Evolutionary conservation across 2,329 filamentous ascomycete genomes (phyloP), one percentile per base, ranked within the genome.

Genomic region (Aspergillus eucalypticola): DNA sequence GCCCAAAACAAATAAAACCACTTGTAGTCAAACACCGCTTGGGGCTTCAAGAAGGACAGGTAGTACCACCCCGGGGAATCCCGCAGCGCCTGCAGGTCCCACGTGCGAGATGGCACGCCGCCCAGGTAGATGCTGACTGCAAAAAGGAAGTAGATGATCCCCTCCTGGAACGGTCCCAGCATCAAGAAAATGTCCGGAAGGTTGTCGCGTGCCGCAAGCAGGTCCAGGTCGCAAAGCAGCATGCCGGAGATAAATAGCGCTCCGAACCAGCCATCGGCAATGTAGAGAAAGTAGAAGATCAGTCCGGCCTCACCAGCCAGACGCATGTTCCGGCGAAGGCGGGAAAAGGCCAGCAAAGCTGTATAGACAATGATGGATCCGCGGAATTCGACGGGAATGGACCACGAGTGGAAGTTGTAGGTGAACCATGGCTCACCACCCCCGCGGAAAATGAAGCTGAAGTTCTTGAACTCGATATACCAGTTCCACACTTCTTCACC

Each of bases 1-100:
- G 86, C 86, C 77, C 82, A 85, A 69, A 87, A 87, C 2, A 89
- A 79, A 69, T 82, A 89, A 73, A 89, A 89, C 86, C 86, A 89
- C 72, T 89, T 89, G 69, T 81, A 82, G 69, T 89, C 85, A 65
- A 81, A 88, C 10, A 87, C 84, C 1, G 87, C 87, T 68, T 89
- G 86, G 0, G 87, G 86, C 61, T 88, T 88, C 59, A 90, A 76
- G 60, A 80, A 81, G 0, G 86, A 85, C 13, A 88, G 73, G 64
- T 80, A 85, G 63, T 82, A 81, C 86, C 86, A 89, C 2, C 87
- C 86, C 0, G 84, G 82, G 15, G 82, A 86, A 23, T 78, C 78
- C 23, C 78, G 74, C 2, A 90, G 73, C 6, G 82, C 71, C 4
- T 79, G 69, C 3, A 86, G 64, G n/a, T 84, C 77, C 2, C 69